Evolutionary conservation across 2,329 filamentous ascomycete genomes (phyloP).

Genomic region (Dichotomopilus funicola): DNA sequence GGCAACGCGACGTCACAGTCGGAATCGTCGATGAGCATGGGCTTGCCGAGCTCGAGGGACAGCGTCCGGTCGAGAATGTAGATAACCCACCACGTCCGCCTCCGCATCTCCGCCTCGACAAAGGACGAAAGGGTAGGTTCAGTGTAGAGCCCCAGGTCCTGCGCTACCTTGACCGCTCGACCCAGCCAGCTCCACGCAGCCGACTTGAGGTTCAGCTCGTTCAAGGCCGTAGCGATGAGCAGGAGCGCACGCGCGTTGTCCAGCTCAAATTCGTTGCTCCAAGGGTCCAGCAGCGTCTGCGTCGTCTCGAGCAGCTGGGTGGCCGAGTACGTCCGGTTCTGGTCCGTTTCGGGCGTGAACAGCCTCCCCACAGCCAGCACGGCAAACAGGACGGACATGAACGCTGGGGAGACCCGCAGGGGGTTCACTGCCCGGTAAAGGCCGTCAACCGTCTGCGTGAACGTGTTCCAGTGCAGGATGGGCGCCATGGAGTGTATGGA

Average conservation of each 20-base stretch:
- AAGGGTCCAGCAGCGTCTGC: slow-evolving; percentile 66
- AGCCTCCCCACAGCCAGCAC: slow-evolving; percentile 78
- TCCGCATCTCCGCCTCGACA: slow-evolving; percentile 78
- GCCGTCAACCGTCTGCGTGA: slow-evolving; percentile 67
- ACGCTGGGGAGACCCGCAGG: slow-evolving; percentile 57
- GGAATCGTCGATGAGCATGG: slow-evolving; percentile 74
- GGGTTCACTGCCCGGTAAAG: slow-evolving; percentile 63
- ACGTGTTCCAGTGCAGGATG: slow-evolving; percentile 81
- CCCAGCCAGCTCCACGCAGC: slow-evolving; percentile 83
- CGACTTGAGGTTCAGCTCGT: slow-evolving; percentile 80
- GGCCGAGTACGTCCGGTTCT: slow-evolving; percentile 46
- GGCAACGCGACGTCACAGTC: slow-evolving; percentile 84
- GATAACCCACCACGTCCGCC: slow-evolving; percentile 87
- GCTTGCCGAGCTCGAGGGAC: slow-evolving; percentile 72
- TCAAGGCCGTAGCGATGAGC: slow-evolving; percentile 70
- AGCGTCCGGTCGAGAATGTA: slow-evolving; percentile 82
- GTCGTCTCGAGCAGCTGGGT: slow-evolving; percentile 65
- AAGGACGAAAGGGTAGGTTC: slow-evolving; percentile 67
- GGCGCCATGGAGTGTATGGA: slow-evolving; percentile 77
- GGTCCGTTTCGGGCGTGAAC: slow-evolving; percentile 54
- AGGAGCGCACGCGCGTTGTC: slow-evolving; percentile 69
- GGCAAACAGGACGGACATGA: slow-evolving; percentile 74
- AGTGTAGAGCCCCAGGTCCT: slow-evolving; percentile 74
- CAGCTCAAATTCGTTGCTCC: slow-evolving; percentile 70
- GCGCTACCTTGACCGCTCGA: slow-evolving; percentile 68